These are phyloP conservation scores for Aspergillus conjunctus DNA, from an alignment of 495 filamentous ascomycete species.

Conservation along the genomic window DNA sequence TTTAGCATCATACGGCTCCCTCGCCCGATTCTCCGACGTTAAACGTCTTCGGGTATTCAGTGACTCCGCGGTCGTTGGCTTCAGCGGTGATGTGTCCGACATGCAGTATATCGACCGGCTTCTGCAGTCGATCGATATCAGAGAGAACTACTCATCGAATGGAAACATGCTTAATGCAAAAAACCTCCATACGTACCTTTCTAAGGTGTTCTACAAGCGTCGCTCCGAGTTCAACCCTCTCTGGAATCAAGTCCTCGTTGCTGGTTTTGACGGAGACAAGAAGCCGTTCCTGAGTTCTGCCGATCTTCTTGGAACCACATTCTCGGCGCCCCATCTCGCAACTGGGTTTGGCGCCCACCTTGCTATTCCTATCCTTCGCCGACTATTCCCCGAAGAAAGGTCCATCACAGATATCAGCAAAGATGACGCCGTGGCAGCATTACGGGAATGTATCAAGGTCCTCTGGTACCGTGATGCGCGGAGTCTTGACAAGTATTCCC, in stretches of 20 bases:
- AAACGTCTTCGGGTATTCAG: conserved; percentile 84
- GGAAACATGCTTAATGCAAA: conserved; percentile 72
- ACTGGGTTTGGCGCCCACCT: conserved; percentile 94
- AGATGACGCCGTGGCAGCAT: conserved; percentile 75
- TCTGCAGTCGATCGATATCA: conserved; percentile 79
- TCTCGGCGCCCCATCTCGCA: conserved; percentile 80
- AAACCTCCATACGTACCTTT: conserved; percentile 93
- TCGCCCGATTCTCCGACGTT: conserved; percentile 94
- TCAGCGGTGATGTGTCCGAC: conserved; percentile 94
- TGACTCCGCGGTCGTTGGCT: conserved; percentile 71
- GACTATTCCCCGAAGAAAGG: conserved; percentile 77
- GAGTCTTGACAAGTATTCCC: conserved; percentile 85
- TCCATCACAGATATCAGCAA: conserved; percentile 66
- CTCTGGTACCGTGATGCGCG: conserved; percentile 96
- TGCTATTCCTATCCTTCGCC: conserved; percentile 86
- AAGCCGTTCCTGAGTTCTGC: conserved; percentile 88
- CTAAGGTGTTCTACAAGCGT: conserved; percentile 91
- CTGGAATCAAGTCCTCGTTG: conserved; percentile 93
- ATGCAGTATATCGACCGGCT: conserved; percentile 97
- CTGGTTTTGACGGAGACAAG: conserved; percentile 75
- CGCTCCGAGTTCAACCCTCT: conserved; percentile 95
- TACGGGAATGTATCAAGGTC: conserved; percentile 96
- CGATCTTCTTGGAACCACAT: conserved; percentile 92
- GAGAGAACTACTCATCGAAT: conserved; percentile 77
- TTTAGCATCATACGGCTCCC: conserved; percentile 92